phyloP scores from a whole-genome alignment of 345 rosid species.

The Combretum micranthum region DNA sequence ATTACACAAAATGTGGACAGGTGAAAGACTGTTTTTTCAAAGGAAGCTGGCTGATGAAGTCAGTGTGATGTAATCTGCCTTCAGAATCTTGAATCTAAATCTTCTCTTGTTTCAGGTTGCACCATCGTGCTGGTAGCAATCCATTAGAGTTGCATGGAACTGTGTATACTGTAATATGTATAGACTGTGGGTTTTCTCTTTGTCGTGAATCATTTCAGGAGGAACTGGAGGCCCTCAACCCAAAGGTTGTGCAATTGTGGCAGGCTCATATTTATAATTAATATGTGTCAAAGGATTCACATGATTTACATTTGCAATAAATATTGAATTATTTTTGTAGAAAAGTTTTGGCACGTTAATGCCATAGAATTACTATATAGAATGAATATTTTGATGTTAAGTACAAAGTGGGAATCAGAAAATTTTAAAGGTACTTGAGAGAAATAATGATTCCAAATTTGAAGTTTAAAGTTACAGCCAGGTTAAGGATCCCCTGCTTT shows the following conservation, averaged over 20 bases:
- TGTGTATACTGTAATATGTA: conserved; percentile 65
- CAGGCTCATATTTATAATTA: not conserved
- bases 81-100: not conserved
- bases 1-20: conserved; percentile 93
- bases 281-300: not conserved
- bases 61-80: too few species aligned
- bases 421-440: too few species aligned
- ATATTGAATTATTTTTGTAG: too few species aligned
- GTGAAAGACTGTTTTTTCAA: conserved; percentile 16
- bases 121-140: conserved; percentile 84
- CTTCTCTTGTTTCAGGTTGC: conserved; percentile 41
- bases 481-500: too few species aligned
- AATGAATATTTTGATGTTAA: too few species aligned
- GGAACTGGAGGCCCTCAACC: conserved; percentile 72
- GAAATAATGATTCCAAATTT: too few species aligned
- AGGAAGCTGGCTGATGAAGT: too few species aligned
- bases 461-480: too few species aligned
- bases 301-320: too few species aligned
- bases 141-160: conserved; percentile 91
- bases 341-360: too few species aligned
- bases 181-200: conserved; percentile 66
- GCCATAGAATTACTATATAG: too few species aligned
- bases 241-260: conserved; percentile 44
- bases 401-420: too few species aligned
- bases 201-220: conserved; percentile 60